Percentiles rank a stretch among this genome's conserved stretches.
Evolutionary conservation across 805 yeast species (phyloP).

Genomic region (Teunomyces kruisii): DNA sequence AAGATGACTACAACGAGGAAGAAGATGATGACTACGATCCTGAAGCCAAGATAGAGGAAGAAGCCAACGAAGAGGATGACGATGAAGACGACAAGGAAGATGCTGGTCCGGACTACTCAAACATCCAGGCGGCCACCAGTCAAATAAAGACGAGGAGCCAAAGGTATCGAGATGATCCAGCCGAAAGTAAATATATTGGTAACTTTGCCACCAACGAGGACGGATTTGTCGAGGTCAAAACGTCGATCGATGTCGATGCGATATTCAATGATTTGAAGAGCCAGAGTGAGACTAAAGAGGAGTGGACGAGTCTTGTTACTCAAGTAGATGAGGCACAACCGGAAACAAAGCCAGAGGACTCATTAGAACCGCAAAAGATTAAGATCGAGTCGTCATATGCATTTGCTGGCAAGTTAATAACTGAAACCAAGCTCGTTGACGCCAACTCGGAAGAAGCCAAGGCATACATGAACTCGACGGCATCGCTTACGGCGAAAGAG

Average conservation of each 20-base stretch:
- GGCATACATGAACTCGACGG: constrained; percentile 66
- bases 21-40: constrained; percentile 39
- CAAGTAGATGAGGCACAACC: constrained; percentile 2
- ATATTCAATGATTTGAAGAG: constrained; percentile 28
- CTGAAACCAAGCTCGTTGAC: constrained; percentile 78
- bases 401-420: constrained; percentile 82
- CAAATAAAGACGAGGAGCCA: constrained; percentile 71
- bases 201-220: constrained; percentile 17
- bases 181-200: constrained; percentile 8
- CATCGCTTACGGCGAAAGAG: constrained; percentile 24
- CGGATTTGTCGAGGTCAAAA: constrained; percentile 12
- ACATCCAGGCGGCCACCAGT: constrained; percentile 54
- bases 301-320: background rate
- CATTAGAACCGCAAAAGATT: constrained; percentile 49
- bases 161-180: constrained; percentile 39
- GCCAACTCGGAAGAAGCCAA: constrained; percentile 82
- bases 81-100: constrained; percentile 30
- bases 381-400: constrained; percentile 76
- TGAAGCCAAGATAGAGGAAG: constrained; percentile 14
- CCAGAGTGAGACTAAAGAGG: constrained; percentile 11
- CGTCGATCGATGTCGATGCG: constrained; percentile 30
- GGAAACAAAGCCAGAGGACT: constrained; percentile 8
- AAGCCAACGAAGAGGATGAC: constrained; percentile 28
- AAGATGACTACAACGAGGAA: constrained; percentile 26
- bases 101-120: constrained; percentile 42